These are phyloP conservation scores for Colletotrichum chrysophilum DNA, from an alignment of 2,329 filamentous ascomycete species.

Conservation along the genomic window DNA sequence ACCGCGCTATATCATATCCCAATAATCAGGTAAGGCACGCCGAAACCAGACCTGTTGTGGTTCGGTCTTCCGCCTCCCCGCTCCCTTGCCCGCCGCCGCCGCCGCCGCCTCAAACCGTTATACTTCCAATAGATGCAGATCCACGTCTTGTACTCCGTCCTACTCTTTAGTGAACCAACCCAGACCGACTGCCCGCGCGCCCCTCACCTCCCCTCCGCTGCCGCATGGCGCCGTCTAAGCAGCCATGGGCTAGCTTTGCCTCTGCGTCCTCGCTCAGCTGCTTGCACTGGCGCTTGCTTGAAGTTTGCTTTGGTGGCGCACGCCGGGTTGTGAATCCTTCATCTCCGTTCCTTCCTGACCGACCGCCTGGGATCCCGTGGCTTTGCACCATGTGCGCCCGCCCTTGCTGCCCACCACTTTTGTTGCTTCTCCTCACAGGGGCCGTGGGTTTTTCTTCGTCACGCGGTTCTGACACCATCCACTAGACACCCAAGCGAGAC, in stretches of 20 bases:
- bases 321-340: neutral
- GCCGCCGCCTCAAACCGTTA: constrained; percentile 5
- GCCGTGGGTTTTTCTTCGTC: neutral
- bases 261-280: neutral
- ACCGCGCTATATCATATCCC: neutral
- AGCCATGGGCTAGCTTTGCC: neutral
- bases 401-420: neutral
- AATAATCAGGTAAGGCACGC: neutral
- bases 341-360: neutral
- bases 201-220: neutral
- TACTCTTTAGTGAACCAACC: neutral
- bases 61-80: constrained; percentile 14
- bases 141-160: neutral
- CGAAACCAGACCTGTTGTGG: constrained; percentile 3
- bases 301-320: constrained; percentile 7
- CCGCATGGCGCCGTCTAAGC: neutral
- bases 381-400: neutral
- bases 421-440: neutral
- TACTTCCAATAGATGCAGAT: constrained; percentile 18
- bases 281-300: neutral
- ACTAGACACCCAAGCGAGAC: neutral
- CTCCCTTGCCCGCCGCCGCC: neutral
- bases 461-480: constrained; percentile 14
- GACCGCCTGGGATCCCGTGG: constrained; percentile 4
- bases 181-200: neutral